Evolutionary conservation across 2,329 filamentous ascomycete species (phyloP).

Genomic region (Graphilbum sp.): DNA sequence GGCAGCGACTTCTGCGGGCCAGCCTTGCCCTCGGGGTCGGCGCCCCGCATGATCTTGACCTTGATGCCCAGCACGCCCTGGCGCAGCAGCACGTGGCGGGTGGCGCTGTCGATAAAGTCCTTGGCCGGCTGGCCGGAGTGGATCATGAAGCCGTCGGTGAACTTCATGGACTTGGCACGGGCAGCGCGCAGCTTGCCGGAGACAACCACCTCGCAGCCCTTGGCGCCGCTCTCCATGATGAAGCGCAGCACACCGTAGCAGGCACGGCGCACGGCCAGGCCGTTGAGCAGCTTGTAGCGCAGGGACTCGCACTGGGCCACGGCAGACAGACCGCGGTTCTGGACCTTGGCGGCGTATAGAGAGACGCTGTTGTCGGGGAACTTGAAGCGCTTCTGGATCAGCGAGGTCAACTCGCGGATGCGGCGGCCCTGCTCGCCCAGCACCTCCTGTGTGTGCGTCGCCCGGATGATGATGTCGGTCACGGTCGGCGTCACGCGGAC

Average conservation of each 20-base stretch:
- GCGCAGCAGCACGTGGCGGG: conserved; percentile 97
- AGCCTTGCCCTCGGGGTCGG: conserved; percentile 97
- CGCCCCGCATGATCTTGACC: conserved; percentile 99
- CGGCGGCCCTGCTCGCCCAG: conserved; percentile 99
- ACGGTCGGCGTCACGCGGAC: conserved; percentile 99
- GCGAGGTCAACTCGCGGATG: conserved; percentile 98
- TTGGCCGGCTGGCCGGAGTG: conserved; percentile 99
- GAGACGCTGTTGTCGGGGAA: conserved; percentile 99
- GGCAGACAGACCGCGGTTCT: conserved; percentile 98
- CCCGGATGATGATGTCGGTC: conserved; percentile 99
- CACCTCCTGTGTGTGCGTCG: conserved; percentile 99
- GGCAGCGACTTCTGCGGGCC: conserved; percentile 94
- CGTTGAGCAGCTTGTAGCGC: conserved; percentile 99
- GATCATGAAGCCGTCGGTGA: conserved; percentile 99
- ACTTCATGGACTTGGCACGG: conserved; percentile 99
- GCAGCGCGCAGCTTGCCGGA: conserved; percentile 98
- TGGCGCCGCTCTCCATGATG: conserved; percentile 99
- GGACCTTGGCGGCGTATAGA: conserved; percentile 99
- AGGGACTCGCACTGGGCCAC: conserved; percentile 99
- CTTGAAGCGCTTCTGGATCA: conserved; percentile 99
- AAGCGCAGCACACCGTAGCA: conserved; percentile 99
- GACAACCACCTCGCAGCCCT: conserved; percentile 99
- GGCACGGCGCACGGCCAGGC: conserved; percentile 92
- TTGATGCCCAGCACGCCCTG: conserved; percentile 99
- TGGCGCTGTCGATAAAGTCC: conserved; percentile 98